Base-by-base conservation (phyloP, 345 rosid species). In the Turritis glabra region DNA sequence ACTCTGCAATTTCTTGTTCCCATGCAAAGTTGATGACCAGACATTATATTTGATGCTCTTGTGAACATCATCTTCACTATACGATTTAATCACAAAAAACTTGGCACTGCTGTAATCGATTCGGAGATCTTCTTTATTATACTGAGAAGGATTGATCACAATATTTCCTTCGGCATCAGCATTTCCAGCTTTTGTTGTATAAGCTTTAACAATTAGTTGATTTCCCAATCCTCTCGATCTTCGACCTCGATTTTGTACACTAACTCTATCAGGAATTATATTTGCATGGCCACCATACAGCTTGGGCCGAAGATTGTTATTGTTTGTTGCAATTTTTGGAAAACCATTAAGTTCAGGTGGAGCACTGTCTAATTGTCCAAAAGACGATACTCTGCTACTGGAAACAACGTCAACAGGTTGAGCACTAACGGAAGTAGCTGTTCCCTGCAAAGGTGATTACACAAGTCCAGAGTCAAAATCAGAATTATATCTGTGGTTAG, bases 1-100 rank as follows among this genome's bases (percentile, higher is more conserved):
- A 81, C 68, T 63, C 75, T 90, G 89, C 79, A 95, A 53, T 81
- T 95, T 95, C 84, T 89, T 95, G 91, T 95, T 95, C 73, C 99
- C 99, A 52, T 89, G 90, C 64, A 90, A 82, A 25, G 99, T 95
- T 60, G 97, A 92, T 32, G 99, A 92, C 99, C 99, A 95, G 51
- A 95, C 90, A 75, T 64, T 84, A 76, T 90, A 95, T 71, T 95
- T 95, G 75, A 95, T 85, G 87, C 99, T 95, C 84, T 89, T 95
- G 88, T 95, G 99, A 21, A 95, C 96, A 80, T 95, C 99, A 82
- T 95, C 99, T 82, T 95, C 97, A 21, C 98, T 90, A 67, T 95
- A 95, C 2, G 99, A 95, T 80, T 95, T 95, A 41, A 95, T 92
- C 72, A 95, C 97, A 75, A 84, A 95, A 83, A 85, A 89, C 75